phyloP scores from a whole-genome alignment of 257 asterid genomes.

The Knoxia roxburghii region DNA sequence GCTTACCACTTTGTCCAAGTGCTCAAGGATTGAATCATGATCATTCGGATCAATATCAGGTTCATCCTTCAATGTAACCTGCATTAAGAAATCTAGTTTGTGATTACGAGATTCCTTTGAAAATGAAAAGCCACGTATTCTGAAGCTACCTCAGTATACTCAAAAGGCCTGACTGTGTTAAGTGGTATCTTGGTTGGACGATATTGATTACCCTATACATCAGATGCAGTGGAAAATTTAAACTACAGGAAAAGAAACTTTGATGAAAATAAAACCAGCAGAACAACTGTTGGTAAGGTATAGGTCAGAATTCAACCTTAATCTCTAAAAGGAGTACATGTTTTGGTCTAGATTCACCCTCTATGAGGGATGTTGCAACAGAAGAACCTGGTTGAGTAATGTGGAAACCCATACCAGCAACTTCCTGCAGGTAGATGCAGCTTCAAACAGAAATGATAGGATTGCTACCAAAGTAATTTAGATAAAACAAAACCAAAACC shows the following conservation, averaged over 20 bases:
- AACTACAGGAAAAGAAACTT: not conserved
- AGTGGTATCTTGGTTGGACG: slow-evolving; percentile 96
- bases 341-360: slow-evolving; percentile 96
- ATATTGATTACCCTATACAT: slow-evolving; percentile 78
- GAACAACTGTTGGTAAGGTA: slow-evolving; percentile 8
- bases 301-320: slow-evolving; percentile 47
- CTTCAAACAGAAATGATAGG: slow-evolving; percentile 21
- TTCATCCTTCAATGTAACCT: slow-evolving; percentile 93
- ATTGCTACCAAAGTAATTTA: slow-evolving; percentile 7
- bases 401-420: slow-evolving; percentile 99
- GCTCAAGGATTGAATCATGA: slow-evolving; percentile 88
- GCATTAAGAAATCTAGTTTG: slow-evolving; percentile 29
- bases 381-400: slow-evolving; percentile 99
- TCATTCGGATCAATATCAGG: slow-evolving; percentile 81
- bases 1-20: slow-evolving; percentile 85
- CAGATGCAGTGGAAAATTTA: slow-evolving; percentile 4
- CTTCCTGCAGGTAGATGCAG: slow-evolving; percentile 58
- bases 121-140: slow-evolving; percentile 15
- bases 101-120: slow-evolving; percentile 20
- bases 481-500: slow-evolving; percentile 11
- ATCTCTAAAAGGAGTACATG: slow-evolving; percentile 93
- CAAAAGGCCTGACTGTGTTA: slow-evolving; percentile 87
- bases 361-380: slow-evolving; percentile 92
- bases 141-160: slow-evolving; percentile 76
- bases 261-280: slow-evolving; percentile 2